phyloP scores from a whole-genome alignment of 179 eudicot species.

The Dionaea muscipula region DNA sequence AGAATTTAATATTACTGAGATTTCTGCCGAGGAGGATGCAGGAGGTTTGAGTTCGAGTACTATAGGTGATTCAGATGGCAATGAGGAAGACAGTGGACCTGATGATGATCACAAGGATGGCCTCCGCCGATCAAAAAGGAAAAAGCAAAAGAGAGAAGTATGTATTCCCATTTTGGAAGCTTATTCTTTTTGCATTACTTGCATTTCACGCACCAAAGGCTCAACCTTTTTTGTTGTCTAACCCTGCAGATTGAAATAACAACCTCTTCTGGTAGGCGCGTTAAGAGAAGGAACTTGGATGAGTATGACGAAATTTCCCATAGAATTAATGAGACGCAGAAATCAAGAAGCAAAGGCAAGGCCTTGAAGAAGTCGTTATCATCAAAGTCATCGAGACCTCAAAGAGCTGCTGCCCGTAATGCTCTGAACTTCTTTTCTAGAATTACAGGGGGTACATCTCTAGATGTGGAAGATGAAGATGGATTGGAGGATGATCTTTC shows the following conservation, averaged over 20 bases:
- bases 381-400: constrained; percentile 65
- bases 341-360: constrained; percentile 37
- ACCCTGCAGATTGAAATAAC: constrained; percentile 47
- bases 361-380: constrained; percentile 32
- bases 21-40: constrained; percentile 50
- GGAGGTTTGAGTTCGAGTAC: constrained; percentile 35
- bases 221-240: constrained; percentile 4
- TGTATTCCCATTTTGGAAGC: constrained; percentile 2
- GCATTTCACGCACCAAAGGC: neutral
- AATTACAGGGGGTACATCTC: constrained; percentile 54
- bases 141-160: constrained; percentile 59
- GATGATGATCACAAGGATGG: constrained; percentile 41
- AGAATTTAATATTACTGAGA: constrained; percentile 64
- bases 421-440: constrained; percentile 75
- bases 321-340: constrained; percentile 27
- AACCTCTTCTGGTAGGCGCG: constrained; percentile 96
- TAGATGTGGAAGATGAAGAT: constrained; percentile 45
- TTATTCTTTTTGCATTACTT: constrained; percentile 3
- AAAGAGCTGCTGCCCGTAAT: constrained; percentile 88
- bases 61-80: constrained; percentile 39
- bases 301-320: constrained; percentile 42
- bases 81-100: constrained; percentile 51
- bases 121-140: constrained; percentile 63
- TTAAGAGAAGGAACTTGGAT: constrained; percentile 75
- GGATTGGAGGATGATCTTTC: constrained; percentile 38